These are phyloP conservation scores for Cicer cuneatum DNA, from an alignment of 306 rosid genomes.

Conservation along the genomic window DNA sequence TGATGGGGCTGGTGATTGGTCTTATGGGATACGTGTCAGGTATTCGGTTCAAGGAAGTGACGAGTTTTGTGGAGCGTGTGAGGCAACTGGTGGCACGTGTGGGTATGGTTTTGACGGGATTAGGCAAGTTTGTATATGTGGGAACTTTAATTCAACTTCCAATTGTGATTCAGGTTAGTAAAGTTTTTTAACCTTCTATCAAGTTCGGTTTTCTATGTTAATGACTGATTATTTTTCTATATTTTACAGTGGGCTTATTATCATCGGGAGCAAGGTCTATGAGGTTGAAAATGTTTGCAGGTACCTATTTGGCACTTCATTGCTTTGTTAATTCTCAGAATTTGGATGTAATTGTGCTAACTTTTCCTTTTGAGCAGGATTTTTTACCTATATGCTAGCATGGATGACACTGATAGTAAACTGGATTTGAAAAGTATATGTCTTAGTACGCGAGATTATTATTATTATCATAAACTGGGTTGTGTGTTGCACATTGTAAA, in stretches of 20 bases:
- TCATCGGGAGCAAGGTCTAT: conserved; percentile 52
- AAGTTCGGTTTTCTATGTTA: neutral
- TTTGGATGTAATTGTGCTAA: conserved; percentile 16
- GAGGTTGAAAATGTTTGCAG: conserved; percentile 46
- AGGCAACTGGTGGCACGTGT: conserved; percentile 92
- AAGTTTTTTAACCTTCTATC: neutral
- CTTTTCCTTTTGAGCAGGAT: conserved; percentile 51
- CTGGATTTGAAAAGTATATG: conserved; percentile 30
- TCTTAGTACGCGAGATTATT: neutral
- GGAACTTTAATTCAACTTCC: conserved; percentile 72
- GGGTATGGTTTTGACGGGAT: conserved; percentile 77
- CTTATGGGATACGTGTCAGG: conserved; percentile 87
- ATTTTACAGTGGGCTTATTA: conserved; percentile 51
- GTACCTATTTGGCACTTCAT: conserved; percentile 45
- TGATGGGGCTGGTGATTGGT: conserved; percentile 77
- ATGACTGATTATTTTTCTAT: conserved; percentile 4
- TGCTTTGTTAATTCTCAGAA: conserved; percentile 2
- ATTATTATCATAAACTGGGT: neutral
- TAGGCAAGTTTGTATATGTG: conserved; percentile 83
- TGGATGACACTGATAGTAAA: conserved; percentile 51
- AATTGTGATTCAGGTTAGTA: conserved; percentile 80
- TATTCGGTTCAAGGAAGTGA: conserved; percentile 81
- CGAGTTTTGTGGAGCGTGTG: conserved; percentile 78
- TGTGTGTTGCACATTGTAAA: conserved; percentile 35
- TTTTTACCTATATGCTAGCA: conserved; percentile 47